These are phyloP conservation scores for Aspergillus carlsbadensis DNA, from an alignment of 495 filamentous ascomycete species.

Conservation along the genomic window DNA sequence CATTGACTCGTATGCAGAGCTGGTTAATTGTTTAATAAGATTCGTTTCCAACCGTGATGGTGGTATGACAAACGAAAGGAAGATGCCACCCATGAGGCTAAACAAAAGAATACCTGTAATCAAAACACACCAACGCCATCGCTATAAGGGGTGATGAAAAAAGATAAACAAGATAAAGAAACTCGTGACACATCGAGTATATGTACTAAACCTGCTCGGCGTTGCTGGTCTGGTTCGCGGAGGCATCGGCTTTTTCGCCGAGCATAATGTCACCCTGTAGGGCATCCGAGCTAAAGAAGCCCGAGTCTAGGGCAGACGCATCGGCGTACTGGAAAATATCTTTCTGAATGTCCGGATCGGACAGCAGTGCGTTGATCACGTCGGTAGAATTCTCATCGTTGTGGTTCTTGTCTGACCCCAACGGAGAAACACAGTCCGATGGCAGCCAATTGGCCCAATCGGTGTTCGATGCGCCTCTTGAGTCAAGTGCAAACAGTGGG, in stretches of 20 bases:
- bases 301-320: slow-evolving; percentile 34
- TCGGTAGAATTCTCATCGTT: slow-evolving; percentile 31
- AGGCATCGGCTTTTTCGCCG: slow-evolving; percentile 22
- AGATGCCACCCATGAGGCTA: slow-evolving; percentile 2
- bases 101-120: neutral
- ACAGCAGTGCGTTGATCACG: slow-evolving; percentile 40
- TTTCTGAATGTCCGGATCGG: slow-evolving; percentile 36
- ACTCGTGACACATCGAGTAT: slow-evolving; percentile 21
- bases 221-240: slow-evolving; percentile 15
- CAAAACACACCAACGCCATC: slow-evolving; percentile 36
- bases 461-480: slow-evolving; percentile 20
- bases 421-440: slow-evolving; percentile 35
- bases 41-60: neutral
- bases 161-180: slow-evolving; percentile 16
- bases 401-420: slow-evolving; percentile 26
- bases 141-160: slow-evolving; percentile 26
- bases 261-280: slow-evolving; percentile 26
- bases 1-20: no score
- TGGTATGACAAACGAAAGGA: neutral
- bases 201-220: slow-evolving; percentile 15
- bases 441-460: slow-evolving; percentile 44
- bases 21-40: no score
- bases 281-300: slow-evolving; percentile 43
- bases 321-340: slow-evolving; percentile 34
- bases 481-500: slow-evolving; percentile 26